Percentiles rank a stretch among this genome's conserved stretches.
These are phyloP conservation scores for Melastoma candidum DNA, from an alignment of 441 rosid genomes.

Conservation along the genomic window DNA sequence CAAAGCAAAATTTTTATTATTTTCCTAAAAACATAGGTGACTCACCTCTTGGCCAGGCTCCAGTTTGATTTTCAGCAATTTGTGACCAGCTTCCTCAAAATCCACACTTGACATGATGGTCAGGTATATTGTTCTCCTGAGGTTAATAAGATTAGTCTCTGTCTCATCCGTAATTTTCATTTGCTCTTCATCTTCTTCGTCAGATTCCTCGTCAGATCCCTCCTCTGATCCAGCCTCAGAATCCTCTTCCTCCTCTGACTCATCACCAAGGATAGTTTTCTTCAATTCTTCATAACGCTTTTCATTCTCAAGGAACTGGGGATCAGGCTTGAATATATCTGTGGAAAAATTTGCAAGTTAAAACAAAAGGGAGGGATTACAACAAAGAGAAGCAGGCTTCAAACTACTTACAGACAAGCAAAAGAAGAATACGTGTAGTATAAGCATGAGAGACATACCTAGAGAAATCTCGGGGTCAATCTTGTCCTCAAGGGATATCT, in stretches of 20 bases:
- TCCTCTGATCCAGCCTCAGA: conserved; percentile 56
- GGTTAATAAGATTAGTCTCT: conserved; percentile 86
- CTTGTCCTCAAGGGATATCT: conserved; percentile 57
- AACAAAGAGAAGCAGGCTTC: not conserved
- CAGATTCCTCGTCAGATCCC: conserved; percentile 51
- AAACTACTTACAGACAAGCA: conserved; percentile 1
- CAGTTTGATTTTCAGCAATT: conserved; percentile 76
- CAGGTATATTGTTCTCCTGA: conserved; percentile 85
- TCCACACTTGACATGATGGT: conserved; percentile 98
- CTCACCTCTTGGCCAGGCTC: conserved; percentile 95
- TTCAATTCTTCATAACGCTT: conserved; percentile 72
- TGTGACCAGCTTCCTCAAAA: conserved; percentile 98
- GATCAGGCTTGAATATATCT: conserved; percentile 84
- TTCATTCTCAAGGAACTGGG: conserved; percentile 72
- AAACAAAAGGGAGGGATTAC: conserved; percentile 4
- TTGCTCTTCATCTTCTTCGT: conserved; percentile 63
- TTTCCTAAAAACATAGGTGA: conserved; percentile 2
- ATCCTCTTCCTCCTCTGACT: conserved; percentile 71
- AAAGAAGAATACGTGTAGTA: not conserved
- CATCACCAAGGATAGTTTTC: conserved; percentile 76
- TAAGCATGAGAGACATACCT: conserved; percentile 34
- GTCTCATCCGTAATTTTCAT: conserved; percentile 87
- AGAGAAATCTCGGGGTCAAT: conserved; percentile 67
- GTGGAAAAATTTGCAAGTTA: conserved; percentile 13
- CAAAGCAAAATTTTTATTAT: too few species aligned